These are phyloP conservation scores for Eucalyptus fibrosa DNA, from an alignment of 345 rosid genomes.

Conservation along the genomic window DNA sequence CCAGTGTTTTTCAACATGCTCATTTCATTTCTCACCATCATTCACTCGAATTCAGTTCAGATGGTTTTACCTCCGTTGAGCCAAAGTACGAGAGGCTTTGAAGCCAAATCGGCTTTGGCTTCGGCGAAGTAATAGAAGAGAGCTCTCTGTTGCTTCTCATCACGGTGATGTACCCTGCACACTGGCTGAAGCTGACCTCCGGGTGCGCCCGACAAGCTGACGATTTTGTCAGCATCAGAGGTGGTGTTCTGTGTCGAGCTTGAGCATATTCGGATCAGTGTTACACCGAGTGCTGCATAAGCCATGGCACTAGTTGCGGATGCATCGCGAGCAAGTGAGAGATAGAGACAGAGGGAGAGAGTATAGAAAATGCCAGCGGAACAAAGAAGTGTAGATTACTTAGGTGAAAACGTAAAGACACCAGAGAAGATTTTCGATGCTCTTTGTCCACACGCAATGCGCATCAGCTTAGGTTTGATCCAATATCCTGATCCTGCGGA, in stretches of 20 bases:
- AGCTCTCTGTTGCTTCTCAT: constrained; percentile 8
- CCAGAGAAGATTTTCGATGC: neutral
- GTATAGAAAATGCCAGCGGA: neutral
- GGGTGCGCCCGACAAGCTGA: constrained; percentile 28
- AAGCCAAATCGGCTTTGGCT: constrained; percentile 13
- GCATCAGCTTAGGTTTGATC: neutral
- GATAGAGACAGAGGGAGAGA: neutral
- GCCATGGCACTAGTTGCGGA: neutral
- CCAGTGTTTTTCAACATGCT: neutral
- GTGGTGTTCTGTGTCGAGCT: neutral
- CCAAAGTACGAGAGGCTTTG: constrained; percentile 42
- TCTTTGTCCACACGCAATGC: neutral
- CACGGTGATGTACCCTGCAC: constrained; percentile 24
- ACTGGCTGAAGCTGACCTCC: constrained; percentile 11
- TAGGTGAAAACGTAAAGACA: neutral
- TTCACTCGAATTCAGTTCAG: neutral
- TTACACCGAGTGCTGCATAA: neutral
- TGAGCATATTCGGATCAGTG: neutral
- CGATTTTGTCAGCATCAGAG: neutral
- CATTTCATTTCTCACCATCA: neutral
- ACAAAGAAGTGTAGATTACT: neutral
- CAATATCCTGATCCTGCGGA: neutral
- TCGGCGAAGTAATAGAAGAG: constrained; percentile 37
- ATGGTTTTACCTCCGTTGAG: constrained; percentile 22
- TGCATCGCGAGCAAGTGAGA: neutral